Base-by-base conservation (phyloP, 139 green algal species). In the Yamagishiella unicocca region DNA sequence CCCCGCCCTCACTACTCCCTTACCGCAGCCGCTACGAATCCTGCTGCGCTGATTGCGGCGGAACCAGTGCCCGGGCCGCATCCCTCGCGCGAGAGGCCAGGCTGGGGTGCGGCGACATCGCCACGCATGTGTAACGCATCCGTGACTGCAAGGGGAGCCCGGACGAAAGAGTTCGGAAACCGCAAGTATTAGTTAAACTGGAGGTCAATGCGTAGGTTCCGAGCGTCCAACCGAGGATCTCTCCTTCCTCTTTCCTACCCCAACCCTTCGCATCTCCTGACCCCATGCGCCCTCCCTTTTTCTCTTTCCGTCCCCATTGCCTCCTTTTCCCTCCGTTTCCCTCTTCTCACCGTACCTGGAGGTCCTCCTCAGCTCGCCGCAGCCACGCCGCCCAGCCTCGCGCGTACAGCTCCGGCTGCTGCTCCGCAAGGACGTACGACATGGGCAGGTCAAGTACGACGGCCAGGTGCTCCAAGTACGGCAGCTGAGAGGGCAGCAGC, bases 271-370 rank as follows among this genome's bases (percentile, higher is more conserved):
- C n/a, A n/a, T n/a, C n/a, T n/a, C n/a, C n/a, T n/a, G n/a, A n/a
- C n/a, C n/a, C n/a, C n/a, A n/a, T n/a, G n/a, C n/a, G n/a, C n/a
- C n/a, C n/a, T n/a, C n/a, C n/a, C n/a, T n/a, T n/a, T n/a, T n/a
- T n/a, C n/a, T n/a, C n/a, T n/a, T n/a, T n/a, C n/a, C n/a, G n/a
- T n/a, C n/a, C n/a, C n/a, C n/a, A n/a, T n/a, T n/a, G n/a, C n/a
- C n/a, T n/a, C n/a, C n/a, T n/a, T n/a, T n/a, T n/a, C n/a, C n/a
- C n/a, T n/a, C n/a, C n/a, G n/a, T n/a, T n/a, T n/a, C n/a, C n/a
- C n/a, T n/a, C n/a, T n/a, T n/a, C n/a, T n/a, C n/a, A n/a, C 64
- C 53, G 7, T 14, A 84, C 78, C 58, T 84, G 78, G 29, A 84
- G 78, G 27, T 61, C 40, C 31, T 14, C 31, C 40, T 84, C 78